Evolutionary conservation across 495 filamentous ascomycete genomes (phyloP).

Genomic region (Pseudomonodictys pantanalensis): DNA sequence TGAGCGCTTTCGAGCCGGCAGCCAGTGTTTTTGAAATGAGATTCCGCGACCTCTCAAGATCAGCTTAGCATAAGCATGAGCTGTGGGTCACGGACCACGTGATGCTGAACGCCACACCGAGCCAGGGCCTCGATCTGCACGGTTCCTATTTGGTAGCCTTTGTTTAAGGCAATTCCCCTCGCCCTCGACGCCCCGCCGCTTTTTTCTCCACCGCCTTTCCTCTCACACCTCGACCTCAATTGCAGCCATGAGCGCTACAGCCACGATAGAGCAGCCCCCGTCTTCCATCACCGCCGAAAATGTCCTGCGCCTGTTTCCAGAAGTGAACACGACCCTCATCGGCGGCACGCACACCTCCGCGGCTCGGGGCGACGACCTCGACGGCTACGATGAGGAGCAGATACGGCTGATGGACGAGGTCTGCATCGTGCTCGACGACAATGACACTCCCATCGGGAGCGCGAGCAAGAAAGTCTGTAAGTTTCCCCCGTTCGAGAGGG

Average conservation of each 20-base stretch:
- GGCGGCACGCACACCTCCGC: slow-evolving; percentile 37
- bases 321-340: slow-evolving; percentile 85
- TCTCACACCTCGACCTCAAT: not conserved
- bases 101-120: too few species aligned
- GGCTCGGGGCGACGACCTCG: slow-evolving; percentile 50
- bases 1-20: too few species aligned
- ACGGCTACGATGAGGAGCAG: slow-evolving; percentile 94
- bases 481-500: slow-evolving; percentile 36
- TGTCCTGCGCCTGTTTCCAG: slow-evolving; percentile 85
- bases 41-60: too few species aligned
- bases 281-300: slow-evolving; percentile 81
- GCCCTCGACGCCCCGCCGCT: too few species aligned
- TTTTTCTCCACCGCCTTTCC: not conserved
- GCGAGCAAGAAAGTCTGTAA: slow-evolving; percentile 97
- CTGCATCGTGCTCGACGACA: slow-evolving; percentile 91
- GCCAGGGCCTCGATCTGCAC: not conserved
- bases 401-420: slow-evolving; percentile 98
- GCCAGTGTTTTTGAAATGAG: too few species aligned
- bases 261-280: slow-evolving; percentile 40
- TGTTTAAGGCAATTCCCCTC: too few species aligned
- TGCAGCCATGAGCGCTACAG: slow-evolving; percentile 53
- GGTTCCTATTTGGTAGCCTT: too few species aligned
- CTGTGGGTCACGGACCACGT: too few species aligned
- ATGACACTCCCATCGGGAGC: slow-evolving; percentile 91
- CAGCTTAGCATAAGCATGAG: too few species aligned